Base-by-base conservation (phyloP, 768 basidiomycete species). In the Tulasnella sp. region DNA sequence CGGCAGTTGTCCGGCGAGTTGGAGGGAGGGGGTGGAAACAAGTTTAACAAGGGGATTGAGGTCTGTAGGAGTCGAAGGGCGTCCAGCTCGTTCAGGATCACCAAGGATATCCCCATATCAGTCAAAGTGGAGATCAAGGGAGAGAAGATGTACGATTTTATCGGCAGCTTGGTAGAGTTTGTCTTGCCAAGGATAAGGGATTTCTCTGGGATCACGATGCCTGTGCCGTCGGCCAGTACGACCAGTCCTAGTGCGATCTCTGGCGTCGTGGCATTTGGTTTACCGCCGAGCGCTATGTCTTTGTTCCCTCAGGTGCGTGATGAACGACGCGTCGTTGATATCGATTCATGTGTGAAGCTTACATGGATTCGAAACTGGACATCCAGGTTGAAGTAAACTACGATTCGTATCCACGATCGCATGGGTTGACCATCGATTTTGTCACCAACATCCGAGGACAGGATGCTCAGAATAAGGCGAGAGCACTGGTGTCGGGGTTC, bases 341-440 rank as follows among this genome's bases (percentile, higher is more conserved):
- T n/a, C n/a, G n/a, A n/a, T n/a, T n/a, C n/a, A n/a, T n/a, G n/a
- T n/a, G n/a, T n/a, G n/a, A n/a, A n/a, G n/a, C n/a, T n/a, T n/a
- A n/a, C n/a, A n/a, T n/a, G n/a, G n/a, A n/a, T n/a, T n/a, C n/a
- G n/a, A n/a, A n/a, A n/a, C n/a, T n/a, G n/a, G n/a, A n/a, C n/a
- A 44, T 27, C 22, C 89, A 94, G 73, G 86, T 98, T 59, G 94
- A 98, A 73, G 84, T 92, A 70, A 96, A 96, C 69, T 71, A 86
- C 44, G 93, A 97, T 67, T 73, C 87, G 27, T 99, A 97, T 69
- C 90, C 92, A 4, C 80, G 80, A 63, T 69, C 80, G 48, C 85
- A 84, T 66, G 94, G 94, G 19, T 89, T 99, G 80, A 88, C 97
- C 68, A 83, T 99, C 38, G 88, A 93, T 69, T 92, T 94, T 68